A percentile compares a stretch with the other conserved stretches of the same genome.
Conservation (phyloP, 1,284 basidiomycete genomes). For the Puccinia horiana region DNA sequence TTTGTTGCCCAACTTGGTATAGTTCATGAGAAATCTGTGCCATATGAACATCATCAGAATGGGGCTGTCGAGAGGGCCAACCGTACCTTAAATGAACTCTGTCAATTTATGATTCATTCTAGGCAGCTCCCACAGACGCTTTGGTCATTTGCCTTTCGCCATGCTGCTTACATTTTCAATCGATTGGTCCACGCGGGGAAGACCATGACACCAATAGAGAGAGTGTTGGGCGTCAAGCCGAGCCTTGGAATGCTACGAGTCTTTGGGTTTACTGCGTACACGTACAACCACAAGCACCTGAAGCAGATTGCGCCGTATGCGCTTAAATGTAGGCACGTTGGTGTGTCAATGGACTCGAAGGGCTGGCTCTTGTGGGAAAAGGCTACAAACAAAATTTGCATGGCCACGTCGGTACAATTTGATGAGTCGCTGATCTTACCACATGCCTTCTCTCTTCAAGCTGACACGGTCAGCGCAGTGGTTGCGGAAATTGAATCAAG, state of each 20-base stretch:
- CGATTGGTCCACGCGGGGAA: background rate
- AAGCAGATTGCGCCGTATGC: background rate
- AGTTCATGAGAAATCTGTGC: background rate
- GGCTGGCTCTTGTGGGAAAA: background rate
- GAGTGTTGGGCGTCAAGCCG: background rate
- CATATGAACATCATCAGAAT: constrained; percentile 1
- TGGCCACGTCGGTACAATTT: background rate
- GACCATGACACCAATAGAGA: background rate
- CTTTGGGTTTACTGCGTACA: background rate
- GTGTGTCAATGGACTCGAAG: background rate
- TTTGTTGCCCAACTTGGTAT: background rate
- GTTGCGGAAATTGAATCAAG: no score
- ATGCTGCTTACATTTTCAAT: background rate
- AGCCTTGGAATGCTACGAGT: background rate
- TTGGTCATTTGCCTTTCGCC: background rate
- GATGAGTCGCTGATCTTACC: background rate
- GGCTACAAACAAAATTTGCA: background rate
- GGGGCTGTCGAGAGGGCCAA: background rate
- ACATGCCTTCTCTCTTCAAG: background rate
- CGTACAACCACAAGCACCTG: background rate
- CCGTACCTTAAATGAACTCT: background rate
- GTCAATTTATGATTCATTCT: background rate
- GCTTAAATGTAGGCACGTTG: background rate
- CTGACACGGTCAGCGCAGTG: background rate
- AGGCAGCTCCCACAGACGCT: background rate